Evolutionary conservation across 23 red algal species (phyloP).

Genomic region (Gracilaria domingensis): DNA sequence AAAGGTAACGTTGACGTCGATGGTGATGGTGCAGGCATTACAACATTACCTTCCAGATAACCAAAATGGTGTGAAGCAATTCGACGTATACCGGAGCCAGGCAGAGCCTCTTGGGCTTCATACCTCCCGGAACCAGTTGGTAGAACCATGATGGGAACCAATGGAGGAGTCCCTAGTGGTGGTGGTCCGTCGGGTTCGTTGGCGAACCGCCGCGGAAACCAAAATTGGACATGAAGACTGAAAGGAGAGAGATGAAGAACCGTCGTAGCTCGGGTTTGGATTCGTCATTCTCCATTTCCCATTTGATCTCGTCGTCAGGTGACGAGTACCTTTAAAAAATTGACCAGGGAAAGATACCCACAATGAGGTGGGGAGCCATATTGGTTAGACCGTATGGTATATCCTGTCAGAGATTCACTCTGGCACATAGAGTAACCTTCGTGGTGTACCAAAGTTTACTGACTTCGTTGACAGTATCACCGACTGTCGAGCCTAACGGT

Average conservation of each 20-base stretch:
- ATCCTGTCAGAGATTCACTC: too few relatives aligned
- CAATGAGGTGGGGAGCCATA: too few relatives aligned
- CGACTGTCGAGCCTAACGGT: too few relatives aligned
- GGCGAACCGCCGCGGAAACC: background rate
- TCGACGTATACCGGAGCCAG: background rate
- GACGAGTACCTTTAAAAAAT: background rate
- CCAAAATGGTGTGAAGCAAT: background rate
- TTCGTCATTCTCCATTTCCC: background rate
- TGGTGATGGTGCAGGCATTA: background rate
- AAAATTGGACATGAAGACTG: too few relatives aligned
- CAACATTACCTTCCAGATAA: background rate
- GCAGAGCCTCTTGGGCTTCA: background rate
- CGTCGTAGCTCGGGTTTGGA: background rate
- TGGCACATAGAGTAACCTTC: too few relatives aligned
- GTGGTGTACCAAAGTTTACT: too few relatives aligned
- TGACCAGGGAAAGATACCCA: background rate
- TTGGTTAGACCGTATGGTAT: too few relatives aligned
- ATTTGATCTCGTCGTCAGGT: background rate
- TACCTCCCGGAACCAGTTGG: background rate
- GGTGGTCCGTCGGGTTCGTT: background rate
- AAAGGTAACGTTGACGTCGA: background rate
- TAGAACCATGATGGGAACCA: background rate
- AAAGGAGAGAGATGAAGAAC: background rate
- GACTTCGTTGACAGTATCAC: too few relatives aligned
- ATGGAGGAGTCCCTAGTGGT: background rate